A percentile compares a stretch with the other conserved stretches of the same genome.
phyloP scores from a whole-genome alignment of 257 asterid genomes.

The Solanum paucissectum region DNA sequence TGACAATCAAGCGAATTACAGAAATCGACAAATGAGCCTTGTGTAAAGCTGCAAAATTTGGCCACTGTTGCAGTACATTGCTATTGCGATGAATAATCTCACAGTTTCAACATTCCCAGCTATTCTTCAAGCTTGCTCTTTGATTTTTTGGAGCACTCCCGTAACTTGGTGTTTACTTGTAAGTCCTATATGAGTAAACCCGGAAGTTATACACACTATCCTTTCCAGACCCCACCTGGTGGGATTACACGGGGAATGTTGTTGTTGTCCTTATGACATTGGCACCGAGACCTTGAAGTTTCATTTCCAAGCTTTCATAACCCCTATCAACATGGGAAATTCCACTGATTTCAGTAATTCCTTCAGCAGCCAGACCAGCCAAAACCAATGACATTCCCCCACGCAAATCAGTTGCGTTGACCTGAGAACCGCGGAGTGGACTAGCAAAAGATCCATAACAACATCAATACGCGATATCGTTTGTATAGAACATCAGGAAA shows the following conservation, averaged over 20 bases:
- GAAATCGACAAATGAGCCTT: neutral
- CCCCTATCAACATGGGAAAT: conserved; percentile 23
- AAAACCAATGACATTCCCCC: conserved; percentile 34
- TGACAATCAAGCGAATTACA: neutral
- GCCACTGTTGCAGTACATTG: neutral
- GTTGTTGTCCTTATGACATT: conserved; percentile 1
- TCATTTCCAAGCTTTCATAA: conserved; percentile 30
- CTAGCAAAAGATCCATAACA: conserved; percentile 2
- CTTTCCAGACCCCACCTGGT: neutral
- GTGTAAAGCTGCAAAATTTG: neutral
- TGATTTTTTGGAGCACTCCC: neutral
- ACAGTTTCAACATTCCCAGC: neutral
- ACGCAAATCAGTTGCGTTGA: conserved; percentile 24
- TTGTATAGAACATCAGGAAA: neutral
- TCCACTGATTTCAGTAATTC: conserved; percentile 21
- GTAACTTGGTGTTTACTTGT: neutral
- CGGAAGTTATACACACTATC: neutral
- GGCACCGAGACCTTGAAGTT: conserved; percentile 31
- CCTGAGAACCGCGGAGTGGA: conserved; percentile 17
- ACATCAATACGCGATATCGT: neutral
- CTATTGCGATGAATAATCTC: neutral
- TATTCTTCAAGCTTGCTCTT: neutral
- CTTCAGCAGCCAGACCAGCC: conserved; percentile 38
- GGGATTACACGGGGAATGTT: neutral
- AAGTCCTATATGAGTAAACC: neutral